phyloP scores from a whole-genome alignment of 768 basidiomycete genomes.

The Termitomyces heimii region DNA sequence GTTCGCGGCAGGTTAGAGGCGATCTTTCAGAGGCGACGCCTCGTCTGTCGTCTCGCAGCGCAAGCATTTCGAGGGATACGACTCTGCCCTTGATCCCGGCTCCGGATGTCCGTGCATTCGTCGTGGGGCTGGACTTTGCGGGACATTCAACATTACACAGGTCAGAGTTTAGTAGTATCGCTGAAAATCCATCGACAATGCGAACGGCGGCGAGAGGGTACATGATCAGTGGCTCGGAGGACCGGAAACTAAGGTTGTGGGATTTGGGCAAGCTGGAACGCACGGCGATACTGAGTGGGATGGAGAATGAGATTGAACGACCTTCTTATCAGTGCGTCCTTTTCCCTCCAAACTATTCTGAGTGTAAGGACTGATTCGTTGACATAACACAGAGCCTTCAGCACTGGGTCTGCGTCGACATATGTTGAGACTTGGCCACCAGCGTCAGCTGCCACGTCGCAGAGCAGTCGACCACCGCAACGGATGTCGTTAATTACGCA shows the following conservation, averaged over 20 bases:
- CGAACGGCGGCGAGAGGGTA: slow-evolving; percentile 53
- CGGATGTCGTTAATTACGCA: slow-evolving; percentile 74
- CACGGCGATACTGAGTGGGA: slow-evolving; percentile 74
- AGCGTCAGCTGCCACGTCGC: slow-evolving; percentile 33
- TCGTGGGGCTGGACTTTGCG: slow-evolving; percentile 74
- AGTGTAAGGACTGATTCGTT: not conserved
- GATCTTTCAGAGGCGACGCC: slow-evolving; percentile 20
- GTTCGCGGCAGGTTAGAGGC: slow-evolving; percentile 43
- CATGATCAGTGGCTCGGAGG: slow-evolving; percentile 86
- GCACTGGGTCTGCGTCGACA: slow-evolving; percentile 40
- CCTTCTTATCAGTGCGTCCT: slow-evolving; percentile 68
- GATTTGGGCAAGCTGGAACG: slow-evolving; percentile 70
- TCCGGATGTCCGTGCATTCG: slow-evolving; percentile 63
- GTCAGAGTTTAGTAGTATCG: slow-evolving; percentile 42
- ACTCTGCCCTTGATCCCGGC: slow-evolving; percentile 42
- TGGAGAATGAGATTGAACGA: slow-evolving; percentile 68
- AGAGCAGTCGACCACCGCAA: slow-evolving; percentile 64
- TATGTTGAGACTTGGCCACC: slow-evolving; percentile 63
- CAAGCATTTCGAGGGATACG: slow-evolving; percentile 21
- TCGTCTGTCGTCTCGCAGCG: slow-evolving; percentile 26
- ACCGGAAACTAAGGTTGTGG: slow-evolving; percentile 84
- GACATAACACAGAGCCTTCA: slow-evolving; percentile 21
- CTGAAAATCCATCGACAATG: slow-evolving; percentile 31
- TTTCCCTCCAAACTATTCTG: not conserved
- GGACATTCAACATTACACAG: slow-evolving; percentile 52